Percentiles rank a stretch among this genome's conserved stretches.
These are phyloP conservation scores for Pleurostoma richardsiae DNA, from an alignment of 2,329 filamentous ascomycete genomes.

Conservation along the genomic window DNA sequence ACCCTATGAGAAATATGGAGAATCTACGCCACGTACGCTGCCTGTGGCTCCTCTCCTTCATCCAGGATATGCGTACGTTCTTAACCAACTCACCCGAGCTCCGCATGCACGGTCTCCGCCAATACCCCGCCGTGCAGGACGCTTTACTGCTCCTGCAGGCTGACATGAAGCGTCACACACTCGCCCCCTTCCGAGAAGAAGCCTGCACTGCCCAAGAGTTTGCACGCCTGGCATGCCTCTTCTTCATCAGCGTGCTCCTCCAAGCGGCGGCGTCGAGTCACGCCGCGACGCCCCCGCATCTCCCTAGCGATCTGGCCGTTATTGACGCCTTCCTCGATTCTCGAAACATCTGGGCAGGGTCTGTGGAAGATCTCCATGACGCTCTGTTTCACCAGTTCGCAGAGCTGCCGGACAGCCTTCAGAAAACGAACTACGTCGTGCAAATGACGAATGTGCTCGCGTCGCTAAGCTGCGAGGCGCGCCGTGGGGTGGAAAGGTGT, in stretches of 20 bases:
- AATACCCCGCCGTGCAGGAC: neutral
- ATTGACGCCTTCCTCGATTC: neutral
- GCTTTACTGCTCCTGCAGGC: neutral
- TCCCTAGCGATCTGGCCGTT: neutral
- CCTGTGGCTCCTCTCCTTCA: constrained; percentile 6
- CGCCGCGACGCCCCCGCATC: neutral
- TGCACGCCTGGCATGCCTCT: neutral
- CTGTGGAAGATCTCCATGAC: neutral
- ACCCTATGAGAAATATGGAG: neutral
- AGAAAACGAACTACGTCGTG: constrained; percentile 1
- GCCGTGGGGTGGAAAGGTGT: constrained; percentile 5
- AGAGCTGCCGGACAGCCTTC: neutral
- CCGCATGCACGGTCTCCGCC: neutral
- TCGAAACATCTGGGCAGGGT: neutral
- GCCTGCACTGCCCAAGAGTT: neutral
- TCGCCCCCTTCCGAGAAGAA: neutral
- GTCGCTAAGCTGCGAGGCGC: constrained; percentile 3
- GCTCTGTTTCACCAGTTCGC: neutral
- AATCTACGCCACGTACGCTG: constrained; percentile 1
- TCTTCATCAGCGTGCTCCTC: constrained; percentile 2
- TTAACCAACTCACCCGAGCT: neutral
- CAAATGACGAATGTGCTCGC: constrained; percentile 4
- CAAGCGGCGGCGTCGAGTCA: neutral
- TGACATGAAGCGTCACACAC: neutral
- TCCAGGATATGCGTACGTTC: constrained; percentile 7